A percentile compares a stretch with the other conserved stretches of the same genome.
phyloP scores from a whole-genome alignment of 2,329 filamentous ascomycete species.

The Tetracladium maxilliforme region DNA sequence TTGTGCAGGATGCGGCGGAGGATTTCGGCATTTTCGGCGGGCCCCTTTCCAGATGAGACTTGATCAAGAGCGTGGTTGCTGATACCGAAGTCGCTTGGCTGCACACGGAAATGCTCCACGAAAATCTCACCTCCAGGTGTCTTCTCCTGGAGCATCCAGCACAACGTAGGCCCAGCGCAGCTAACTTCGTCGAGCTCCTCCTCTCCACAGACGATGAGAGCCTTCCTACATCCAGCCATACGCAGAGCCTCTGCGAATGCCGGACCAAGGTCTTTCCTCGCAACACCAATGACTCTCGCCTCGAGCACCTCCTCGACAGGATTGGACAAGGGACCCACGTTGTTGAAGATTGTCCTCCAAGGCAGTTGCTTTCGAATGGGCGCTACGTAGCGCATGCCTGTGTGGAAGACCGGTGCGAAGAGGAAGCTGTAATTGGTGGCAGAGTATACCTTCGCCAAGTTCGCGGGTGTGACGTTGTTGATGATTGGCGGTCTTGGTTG shows the following conservation, averaged over 20 bases:
- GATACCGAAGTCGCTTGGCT: slow-evolving; percentile 80
- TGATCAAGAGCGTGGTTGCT: slow-evolving; percentile 55
- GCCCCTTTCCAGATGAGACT: slow-evolving; percentile 75
- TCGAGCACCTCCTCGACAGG: slow-evolving; percentile 76
- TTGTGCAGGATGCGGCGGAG: slow-evolving; percentile 63
- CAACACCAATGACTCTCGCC: slow-evolving; percentile 85
- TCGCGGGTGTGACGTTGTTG: slow-evolving; percentile 55
- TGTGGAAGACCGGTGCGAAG: slow-evolving; percentile 92
- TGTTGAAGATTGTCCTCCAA: slow-evolving; percentile 94
- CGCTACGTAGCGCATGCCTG: slow-evolving; percentile 81
- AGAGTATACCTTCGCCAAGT: slow-evolving; percentile 59
- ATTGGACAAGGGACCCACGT: slow-evolving; percentile 84
- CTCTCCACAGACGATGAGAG: slow-evolving; percentile 79
- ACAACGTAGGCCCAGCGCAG: slow-evolving; percentile 76
- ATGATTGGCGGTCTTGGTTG: slow-evolving; percentile 60
- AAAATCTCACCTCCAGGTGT: slow-evolving; percentile 25
- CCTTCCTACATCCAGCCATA: slow-evolving; percentile 65
- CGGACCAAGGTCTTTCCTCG: slow-evolving; percentile 70
- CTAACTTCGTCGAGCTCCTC: slow-evolving; percentile 94
- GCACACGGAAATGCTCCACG: slow-evolving; percentile 64
- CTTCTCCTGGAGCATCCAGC: slow-evolving; percentile 56
- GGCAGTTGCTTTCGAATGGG: slow-evolving; percentile 77
- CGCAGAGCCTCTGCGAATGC: slow-evolving; percentile 78
- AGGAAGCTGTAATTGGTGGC: slow-evolving; percentile 86
- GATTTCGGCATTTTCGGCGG: slow-evolving; percentile 76